Evolutionary conservation across 1,139 yeast species (phyloP), one percentile per base, ranked within the genome.

Genomic region (Hemisphaericaspora xylofermentans): DNA sequence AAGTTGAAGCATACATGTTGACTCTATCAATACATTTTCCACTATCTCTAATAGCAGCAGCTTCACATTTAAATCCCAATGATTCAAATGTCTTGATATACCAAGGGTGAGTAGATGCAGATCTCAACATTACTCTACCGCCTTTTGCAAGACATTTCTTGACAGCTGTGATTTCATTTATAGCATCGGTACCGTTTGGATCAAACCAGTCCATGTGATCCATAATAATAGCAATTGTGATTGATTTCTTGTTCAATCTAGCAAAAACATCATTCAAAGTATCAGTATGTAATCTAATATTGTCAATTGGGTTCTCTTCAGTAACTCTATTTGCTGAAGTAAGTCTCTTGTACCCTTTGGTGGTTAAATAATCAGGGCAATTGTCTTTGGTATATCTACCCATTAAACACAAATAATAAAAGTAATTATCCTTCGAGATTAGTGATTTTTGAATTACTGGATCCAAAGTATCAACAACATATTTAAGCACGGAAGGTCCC

Each of bases 121-220:
- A 80, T 59, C 95, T 78, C 51, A 87, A 69, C 77, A 87, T 64
- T 5, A 86, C 93, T 47, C 88, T 71, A 8, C 95, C 95, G 33
- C 82, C 81, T 21, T 74, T 71, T 6, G 77, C 76, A 45, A 87
- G 70, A 19, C 89, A 85, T 40, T 74, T 71, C 57, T 74, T 74
- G 40, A 86, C 69, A 0, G 88, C 87, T 24, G 71, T 58, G 50
- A 87, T 82, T 60, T 87, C 95, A 40, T 74, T 69, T 37, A 71
- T 66, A 10, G 88, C 93, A 26, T 83, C 91, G 7, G 55, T 53
- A 14, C 84, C 84, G 16, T 70, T 60, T 31, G 87, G 84, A 51
- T 81, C 82, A 57, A 86, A 86, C 95, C 95, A 87, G 62, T 87
- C 95, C 93, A 86, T 84, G 59, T 87, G 95, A 60, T 87, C 95